Base-by-base conservation (phyloP, 208 protist species). In the Lotmaria passim region DNA sequence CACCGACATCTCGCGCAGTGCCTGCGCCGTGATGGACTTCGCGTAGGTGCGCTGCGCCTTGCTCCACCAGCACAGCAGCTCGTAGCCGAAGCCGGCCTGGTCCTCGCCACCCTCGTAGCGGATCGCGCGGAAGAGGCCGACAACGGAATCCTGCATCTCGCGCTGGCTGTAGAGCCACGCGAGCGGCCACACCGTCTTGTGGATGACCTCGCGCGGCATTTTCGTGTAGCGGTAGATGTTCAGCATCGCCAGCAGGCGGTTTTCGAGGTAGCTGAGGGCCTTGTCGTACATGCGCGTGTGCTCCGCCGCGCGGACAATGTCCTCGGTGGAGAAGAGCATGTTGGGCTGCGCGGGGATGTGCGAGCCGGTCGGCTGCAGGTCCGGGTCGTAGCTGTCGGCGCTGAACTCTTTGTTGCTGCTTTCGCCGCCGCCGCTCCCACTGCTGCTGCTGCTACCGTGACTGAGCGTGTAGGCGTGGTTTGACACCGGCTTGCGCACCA, bases 141-240 rank as follows among this genome's bases (percentile, higher is more conserved):
- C 86, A 36, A 97, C 90, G 53, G 90, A 93, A 79, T 94, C 89
- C 56, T 97, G 92, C 90, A 95, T 97, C 74, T 94, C 92, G 58
- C 87, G 88, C 62, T 93, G 87, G 62, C 87, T 93, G 76, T 97
- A 97, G 31, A 95, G 73, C 88, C 86, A 93, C 34, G 90, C 92
- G 58, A 97, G 76, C 21, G 92, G 92, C 70, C 87, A 90, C 33
- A 95, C 85, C 47, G 89, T 77, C 62, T 82, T 82, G 51, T 92
- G 82, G 34, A 97, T 86, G 36, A 88, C 79, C 43, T 92, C 83
- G 17, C 82, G 85, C 19, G 92, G 87, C 71, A 94, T 84, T 39
- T 79, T 69, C 15, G 56, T 63, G 73, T 85, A 89, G n/a, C 87
- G 85, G 72, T 94, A 93, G 17, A 73, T 51, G 53, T 87, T 73